Evolutionary conservation across 495 filamentous ascomycete species (phyloP).

Genomic region (Chaetomium tenue): DNA sequence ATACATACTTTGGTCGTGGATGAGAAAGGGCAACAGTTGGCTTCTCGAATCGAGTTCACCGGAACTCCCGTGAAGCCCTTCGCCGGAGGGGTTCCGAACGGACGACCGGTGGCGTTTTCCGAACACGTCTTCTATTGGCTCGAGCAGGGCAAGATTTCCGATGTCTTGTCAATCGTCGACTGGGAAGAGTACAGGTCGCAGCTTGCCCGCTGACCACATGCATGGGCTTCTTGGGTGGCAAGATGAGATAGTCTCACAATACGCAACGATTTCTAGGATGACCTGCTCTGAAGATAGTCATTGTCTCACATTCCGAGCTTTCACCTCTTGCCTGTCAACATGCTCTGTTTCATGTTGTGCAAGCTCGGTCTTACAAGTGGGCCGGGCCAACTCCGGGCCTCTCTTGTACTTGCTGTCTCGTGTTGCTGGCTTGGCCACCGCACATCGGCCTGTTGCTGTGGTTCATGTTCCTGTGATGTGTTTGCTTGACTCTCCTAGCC

Average conservation of each 20-base stretch:
- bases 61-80: slow-evolving; percentile 33
- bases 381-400: no score
- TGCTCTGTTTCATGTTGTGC: no score
- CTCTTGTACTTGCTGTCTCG: no score
- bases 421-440: no score
- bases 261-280: slow-evolving; percentile 32
- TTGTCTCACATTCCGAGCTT: slow-evolving; percentile 35
- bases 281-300: slow-evolving; percentile 35
- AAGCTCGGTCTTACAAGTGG: no score
- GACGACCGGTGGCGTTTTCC: slow-evolving; percentile 30
- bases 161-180: slow-evolving; percentile 38
- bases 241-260: slow-evolving; percentile 13
- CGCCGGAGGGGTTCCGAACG: slow-evolving; percentile 26
- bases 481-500: no score
- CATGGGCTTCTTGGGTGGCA: background rate
- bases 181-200: slow-evolving; percentile 32
- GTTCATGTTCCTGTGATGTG: no score
- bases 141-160: slow-evolving; percentile 36
- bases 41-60: slow-evolving; percentile 32
- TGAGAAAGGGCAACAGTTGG: slow-evolving; percentile 31
- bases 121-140: slow-evolving; percentile 41
- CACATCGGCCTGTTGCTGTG: no score
- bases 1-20: slow-evolving; percentile 29
- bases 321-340: slow-evolving; percentile 20
- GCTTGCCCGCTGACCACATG: slow-evolving; percentile 1